A percentile compares a stretch with the other conserved stretches of the same genome.
phyloP scores from a whole-genome alignment of 2,329 filamentous ascomycete species.

The Venturia oleaginea region DNA sequence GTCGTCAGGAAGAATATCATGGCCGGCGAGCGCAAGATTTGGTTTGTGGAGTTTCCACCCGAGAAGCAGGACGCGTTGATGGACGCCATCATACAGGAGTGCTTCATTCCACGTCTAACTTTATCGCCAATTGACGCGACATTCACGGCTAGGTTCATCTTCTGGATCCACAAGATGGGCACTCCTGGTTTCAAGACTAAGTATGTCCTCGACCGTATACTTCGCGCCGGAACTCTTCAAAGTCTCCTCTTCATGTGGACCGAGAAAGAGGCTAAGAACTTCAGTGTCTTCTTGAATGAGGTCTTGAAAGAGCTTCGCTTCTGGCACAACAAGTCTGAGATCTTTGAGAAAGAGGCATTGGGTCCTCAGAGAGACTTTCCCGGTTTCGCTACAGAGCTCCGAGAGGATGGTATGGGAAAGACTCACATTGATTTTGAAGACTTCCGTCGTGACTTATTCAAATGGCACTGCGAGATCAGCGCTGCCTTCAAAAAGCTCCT shows the following conservation, averaged over 20 bases:
- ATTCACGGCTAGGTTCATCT: conserved; percentile 78
- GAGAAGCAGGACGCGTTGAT: conserved; percentile 59
- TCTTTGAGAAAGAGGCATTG: conserved; percentile 76
- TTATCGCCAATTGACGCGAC: conserved; percentile 81
- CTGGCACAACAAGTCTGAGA: conserved; percentile 72
- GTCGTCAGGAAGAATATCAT: conserved; percentile 35
- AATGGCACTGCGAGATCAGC: conserved; percentile 81
- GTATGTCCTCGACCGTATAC: conserved; percentile 73
- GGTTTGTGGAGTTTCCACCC: conserved; percentile 59
- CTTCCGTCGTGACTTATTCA: conserved; percentile 76
- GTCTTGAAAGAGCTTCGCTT: conserved; percentile 67
- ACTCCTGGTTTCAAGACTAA: conserved; percentile 81
- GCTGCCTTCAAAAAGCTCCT: conserved; percentile 74
- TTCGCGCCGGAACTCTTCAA: conserved; percentile 71
- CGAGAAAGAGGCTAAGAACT: conserved; percentile 79
- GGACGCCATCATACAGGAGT: conserved; percentile 75
- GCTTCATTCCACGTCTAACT: conserved; percentile 78
- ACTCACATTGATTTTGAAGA: conserved; percentile 73
- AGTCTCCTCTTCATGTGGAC: conserved; percentile 83
- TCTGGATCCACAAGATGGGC: conserved; percentile 75
- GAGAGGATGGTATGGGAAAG: conserved; percentile 55
- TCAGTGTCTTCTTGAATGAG: conserved; percentile 84
- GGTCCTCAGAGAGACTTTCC: conserved; percentile 56
- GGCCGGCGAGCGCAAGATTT: conserved; percentile 66
- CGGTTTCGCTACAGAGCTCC: conserved; percentile 70